Conservation (phyloP, 139 green algal genomes). For the Axilococcus clingmanii region DNA sequence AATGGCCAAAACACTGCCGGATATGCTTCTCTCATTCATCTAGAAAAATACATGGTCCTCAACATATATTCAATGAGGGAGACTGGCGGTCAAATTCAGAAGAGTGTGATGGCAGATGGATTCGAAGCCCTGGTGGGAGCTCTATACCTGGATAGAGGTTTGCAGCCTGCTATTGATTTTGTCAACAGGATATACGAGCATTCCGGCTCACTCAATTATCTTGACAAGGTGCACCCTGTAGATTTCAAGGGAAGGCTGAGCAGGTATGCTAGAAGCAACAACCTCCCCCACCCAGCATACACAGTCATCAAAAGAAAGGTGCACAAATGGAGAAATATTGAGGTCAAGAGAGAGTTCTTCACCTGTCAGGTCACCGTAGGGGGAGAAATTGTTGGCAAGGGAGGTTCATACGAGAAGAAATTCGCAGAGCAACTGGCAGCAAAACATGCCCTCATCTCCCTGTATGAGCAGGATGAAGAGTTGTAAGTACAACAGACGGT, state of each 20-base stretch:
- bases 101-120: conserved; percentile 15
- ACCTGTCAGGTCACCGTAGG: neutral
- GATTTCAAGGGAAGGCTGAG: neutral
- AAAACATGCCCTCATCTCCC: too few species aligned
- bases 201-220: conserved; percentile 7
- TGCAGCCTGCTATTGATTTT: conserved; percentile 12
- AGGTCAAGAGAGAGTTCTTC: too few species aligned
- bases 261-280: neutral
- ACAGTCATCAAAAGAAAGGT: too few species aligned
- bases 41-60: conserved; percentile 17
- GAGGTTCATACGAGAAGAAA: neutral
- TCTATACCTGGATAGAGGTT: conserved; percentile 26
- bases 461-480: too few species aligned
- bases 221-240: too few species aligned
- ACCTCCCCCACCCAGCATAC: neutral
- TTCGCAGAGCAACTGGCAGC: conserved; percentile 1
- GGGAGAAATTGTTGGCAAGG: neutral
- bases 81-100: neutral
- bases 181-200: conserved; percentile 9
- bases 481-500: too few species aligned
- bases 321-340: too few species aligned
- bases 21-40: conserved; percentile 8
- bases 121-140: conserved; percentile 40
- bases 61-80: conserved; percentile 10
- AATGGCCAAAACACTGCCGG: conserved; percentile 1